Evolutionary conservation across 306 rosid species (phyloP).

Genomic region (Herpetospermum pedunculosum): DNA sequence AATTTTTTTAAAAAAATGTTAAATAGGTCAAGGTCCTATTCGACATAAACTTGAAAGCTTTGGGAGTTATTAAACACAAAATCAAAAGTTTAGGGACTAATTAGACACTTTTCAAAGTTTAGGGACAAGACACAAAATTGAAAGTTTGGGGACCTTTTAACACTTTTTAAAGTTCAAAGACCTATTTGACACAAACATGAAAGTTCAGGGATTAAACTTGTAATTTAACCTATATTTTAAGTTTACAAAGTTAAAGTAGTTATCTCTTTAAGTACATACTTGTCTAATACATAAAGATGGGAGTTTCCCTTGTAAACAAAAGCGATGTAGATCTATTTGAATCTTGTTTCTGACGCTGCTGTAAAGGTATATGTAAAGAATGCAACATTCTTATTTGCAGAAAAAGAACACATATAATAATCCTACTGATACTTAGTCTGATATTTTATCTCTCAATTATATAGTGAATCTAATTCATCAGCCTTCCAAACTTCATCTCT

Average conservation of each 20-base stretch:
- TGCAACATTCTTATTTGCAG: neutral
- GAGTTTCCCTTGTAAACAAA: neutral
- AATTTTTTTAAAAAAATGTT: too few relatives aligned
- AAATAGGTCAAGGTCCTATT: too few relatives aligned
- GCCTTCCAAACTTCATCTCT: neutral
- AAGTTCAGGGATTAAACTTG: too few relatives aligned
- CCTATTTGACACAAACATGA: too few relatives aligned
- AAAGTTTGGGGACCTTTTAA: too few relatives aligned
- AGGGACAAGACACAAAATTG: too few relatives aligned
- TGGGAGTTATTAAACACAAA: too few relatives aligned
- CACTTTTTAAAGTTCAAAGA: too few relatives aligned
- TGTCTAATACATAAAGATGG: neutral
- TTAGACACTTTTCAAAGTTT: too few relatives aligned
- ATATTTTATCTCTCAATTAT: neutral
- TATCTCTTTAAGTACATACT: neutral
- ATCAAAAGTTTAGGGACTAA: too few relatives aligned
- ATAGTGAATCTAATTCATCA: neutral
- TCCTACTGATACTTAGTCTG: neutral
- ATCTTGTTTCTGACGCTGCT: neutral
- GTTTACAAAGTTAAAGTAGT: neutral
- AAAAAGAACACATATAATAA: neutral
- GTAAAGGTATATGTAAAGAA: neutral
- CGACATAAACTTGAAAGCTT: too few relatives aligned
- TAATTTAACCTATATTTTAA: too few relatives aligned
- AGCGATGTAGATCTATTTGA: neutral